Evolutionary conservation across 176 grass and related monocot species (phyloP).

Genomic region (Oryza punctata): DNA sequence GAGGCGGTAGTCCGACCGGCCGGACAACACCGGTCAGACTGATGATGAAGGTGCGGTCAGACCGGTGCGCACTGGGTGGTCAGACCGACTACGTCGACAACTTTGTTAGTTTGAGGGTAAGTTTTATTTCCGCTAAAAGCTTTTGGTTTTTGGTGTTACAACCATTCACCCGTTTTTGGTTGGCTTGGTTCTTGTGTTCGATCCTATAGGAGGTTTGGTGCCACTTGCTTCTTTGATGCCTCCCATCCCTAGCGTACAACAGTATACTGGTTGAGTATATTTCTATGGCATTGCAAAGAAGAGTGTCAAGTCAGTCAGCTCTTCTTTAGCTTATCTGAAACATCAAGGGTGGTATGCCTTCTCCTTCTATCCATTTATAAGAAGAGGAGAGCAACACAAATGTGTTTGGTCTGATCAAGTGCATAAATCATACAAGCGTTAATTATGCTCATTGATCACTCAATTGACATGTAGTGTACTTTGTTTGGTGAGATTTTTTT

Average conservation of each 20-base stretch:
- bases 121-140: too few species aligned
- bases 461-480: background rate
- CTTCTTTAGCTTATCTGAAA: background rate
- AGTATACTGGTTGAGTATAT: background rate
- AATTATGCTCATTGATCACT: background rate
- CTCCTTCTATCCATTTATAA: background rate
- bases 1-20: too few species aligned
- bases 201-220: too few species aligned
- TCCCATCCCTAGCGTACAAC: background rate
- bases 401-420: background rate
- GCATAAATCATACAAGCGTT: background rate
- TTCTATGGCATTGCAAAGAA: background rate
- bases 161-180: too few species aligned
- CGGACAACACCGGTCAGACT: too few species aligned
- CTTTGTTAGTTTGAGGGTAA: too few species aligned
- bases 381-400: background rate
- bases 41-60: too few species aligned
- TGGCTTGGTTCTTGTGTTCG: too few species aligned
- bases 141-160: too few species aligned
- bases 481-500: background rate
- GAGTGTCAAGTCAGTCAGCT: background rate
- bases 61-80: too few species aligned
- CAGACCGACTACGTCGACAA: too few species aligned
- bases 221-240: background rate
- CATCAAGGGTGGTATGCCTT: background rate